These are phyloP conservation scores for Trypanosomatidae sp. DNA, from an alignment of 208 protist species.

Conservation along the genomic window DNA sequence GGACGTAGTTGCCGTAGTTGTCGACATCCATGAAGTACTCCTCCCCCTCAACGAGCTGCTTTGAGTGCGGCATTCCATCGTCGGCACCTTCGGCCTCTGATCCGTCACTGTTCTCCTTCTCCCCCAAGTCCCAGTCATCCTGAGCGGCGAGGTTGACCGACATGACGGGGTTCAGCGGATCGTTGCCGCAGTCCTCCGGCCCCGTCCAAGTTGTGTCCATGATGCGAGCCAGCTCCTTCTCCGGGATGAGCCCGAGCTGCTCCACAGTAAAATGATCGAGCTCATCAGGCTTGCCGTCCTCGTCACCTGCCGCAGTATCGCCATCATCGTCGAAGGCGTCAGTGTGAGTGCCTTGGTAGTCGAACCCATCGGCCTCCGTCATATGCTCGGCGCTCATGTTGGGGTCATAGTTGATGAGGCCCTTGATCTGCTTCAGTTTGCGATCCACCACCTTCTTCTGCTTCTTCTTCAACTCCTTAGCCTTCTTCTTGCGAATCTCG, in stretches of 20 bases:
- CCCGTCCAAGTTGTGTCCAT: constrained; percentile 57
- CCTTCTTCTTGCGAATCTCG: constrained; percentile 79
- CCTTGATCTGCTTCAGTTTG: constrained; percentile 92
- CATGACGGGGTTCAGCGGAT: constrained; percentile 78
- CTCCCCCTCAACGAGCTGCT: constrained; percentile 75
- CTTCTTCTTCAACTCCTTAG: constrained; percentile 91
- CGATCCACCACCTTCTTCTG: constrained; percentile 92
- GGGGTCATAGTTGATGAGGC: constrained; percentile 93
- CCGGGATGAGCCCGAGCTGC: constrained; percentile 64
- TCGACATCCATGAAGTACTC: constrained; percentile 86
- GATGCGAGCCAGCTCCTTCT: constrained; percentile 50
- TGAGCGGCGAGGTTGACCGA: constrained; percentile 75
- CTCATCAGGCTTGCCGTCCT: constrained; percentile 29
- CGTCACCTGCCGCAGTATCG: constrained; percentile 9
- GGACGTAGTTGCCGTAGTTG: constrained; percentile 89
- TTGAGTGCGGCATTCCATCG: constrained; percentile 31
- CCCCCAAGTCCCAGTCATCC: constrained; percentile 84
- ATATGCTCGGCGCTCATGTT: constrained; percentile 67
- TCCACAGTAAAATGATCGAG: constrained; percentile 80
- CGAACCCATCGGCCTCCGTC: constrained; percentile 69
- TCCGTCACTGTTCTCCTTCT: constrained; percentile 37
- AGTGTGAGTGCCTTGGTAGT: constrained; percentile 24
- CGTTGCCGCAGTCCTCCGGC: constrained; percentile 55
- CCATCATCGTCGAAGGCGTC: constrained; percentile 23
- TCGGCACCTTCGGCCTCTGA: constrained; percentile 10